Evolutionary conservation across 192 early-diverging fungal genomes (phyloP).

Genomic region (Coemansia sp.): DNA sequence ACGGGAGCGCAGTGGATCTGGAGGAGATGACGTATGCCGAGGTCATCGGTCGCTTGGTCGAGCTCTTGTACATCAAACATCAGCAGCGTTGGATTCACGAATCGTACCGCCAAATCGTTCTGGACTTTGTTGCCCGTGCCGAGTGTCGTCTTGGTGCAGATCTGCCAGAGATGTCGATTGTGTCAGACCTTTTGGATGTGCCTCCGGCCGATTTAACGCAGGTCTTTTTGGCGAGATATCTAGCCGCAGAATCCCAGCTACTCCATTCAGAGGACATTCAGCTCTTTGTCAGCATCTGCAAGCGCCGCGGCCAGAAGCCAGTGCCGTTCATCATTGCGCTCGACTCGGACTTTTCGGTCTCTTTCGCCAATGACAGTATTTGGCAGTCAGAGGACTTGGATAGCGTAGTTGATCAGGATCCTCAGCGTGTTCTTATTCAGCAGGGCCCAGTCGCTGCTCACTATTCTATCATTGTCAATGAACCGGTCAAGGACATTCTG

Average conservation of each 20-base stretch:
- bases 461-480: constrained; percentile 68
- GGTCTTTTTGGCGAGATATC: constrained; percentile 5
- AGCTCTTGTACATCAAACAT: constrained; percentile 77
- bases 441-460: constrained; percentile 84
- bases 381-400: no score
- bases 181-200: background rate
- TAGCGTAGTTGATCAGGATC: constrained; percentile 79
- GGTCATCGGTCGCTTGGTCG: constrained; percentile 78
- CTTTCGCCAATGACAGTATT: no score
- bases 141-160: constrained; percentile 57
- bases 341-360: no score
- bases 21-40: no score
- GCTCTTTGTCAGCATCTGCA: no score
- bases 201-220: constrained; percentile 34
- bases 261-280: constrained; percentile 35
- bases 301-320: no score
- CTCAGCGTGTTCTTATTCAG: constrained; percentile 75
- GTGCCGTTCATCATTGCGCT: no score
- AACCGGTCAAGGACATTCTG: constrained; percentile 86
- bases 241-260: constrained; percentile 27
- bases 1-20: no score
- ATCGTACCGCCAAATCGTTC: constrained; percentile 66
- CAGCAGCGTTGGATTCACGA: constrained; percentile 79
- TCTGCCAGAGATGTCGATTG: background rate
- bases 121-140: no score